Base-by-base conservation (phyloP, 495 filamentous ascomycete genomes). In the Aspergillus sclerotioniger region DNA sequence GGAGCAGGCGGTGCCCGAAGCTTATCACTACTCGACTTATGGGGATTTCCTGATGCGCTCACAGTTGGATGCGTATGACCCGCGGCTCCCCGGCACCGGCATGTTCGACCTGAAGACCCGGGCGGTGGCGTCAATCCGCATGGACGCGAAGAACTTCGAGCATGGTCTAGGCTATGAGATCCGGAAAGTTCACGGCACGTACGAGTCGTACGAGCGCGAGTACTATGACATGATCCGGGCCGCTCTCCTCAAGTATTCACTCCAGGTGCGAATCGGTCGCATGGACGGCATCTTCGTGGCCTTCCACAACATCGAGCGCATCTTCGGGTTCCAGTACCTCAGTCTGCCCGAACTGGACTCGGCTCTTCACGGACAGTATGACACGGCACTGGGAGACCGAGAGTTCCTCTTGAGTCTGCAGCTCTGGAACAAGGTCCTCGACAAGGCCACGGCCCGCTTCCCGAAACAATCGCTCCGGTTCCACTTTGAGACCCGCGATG, bases 241-340 rank as follows among this genome's bases (percentile, higher is more conserved):
- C 2, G 93, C 93, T 7, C 96, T 99, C 76, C 76, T 99, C 56
- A 98, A 98, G 65, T 99, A 99, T 68, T 96, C 92, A 6, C 79
- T 99, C 21, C 94, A 99, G 70, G 94, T 92, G 33, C 86, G 94
- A 20, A 91, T 98, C 80, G 94, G 94, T 28, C 86, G 95, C 19
- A 99, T 99, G 94, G 92, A 98, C 61, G 94, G 94, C 51, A 97
- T 98, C 50, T 98, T 97, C 63, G 90, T 97, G n/a, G 95, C 95
- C 12, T 98, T 86, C 69, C 94, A 99, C 74, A 99, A 99, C 64
- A 87, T 90, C 6, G 81, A 96, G 69, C 85, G 91, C 33, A 96
- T 99, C 44, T 99, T 99, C 67, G 94, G 94, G 0, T 99, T 99
- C 72, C 94, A 98, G 70, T 99, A 99, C 65, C 77, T 99, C 53